Base-by-base conservation (phyloP, 2,329 filamentous ascomycete genomes). In the Dactylella cylindrospora region DNA sequence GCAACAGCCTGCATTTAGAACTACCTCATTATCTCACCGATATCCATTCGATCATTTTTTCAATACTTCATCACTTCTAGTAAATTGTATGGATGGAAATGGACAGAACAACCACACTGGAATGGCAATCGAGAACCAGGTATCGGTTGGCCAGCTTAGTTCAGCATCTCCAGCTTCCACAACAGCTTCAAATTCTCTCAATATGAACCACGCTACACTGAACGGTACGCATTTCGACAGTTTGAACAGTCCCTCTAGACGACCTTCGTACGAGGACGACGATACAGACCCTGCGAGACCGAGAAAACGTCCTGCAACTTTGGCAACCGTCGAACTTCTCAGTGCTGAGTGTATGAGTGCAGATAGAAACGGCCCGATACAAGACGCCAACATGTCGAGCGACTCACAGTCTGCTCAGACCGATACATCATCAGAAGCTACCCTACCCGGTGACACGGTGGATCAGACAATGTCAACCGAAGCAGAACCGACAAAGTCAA, bases 91-190 rank as follows among this genome's bases (percentile, higher is more conserved):
- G 59, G 59, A 64, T 43, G 51, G 59, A 55, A 33, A 64, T 64
- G 59, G 59, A 64, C 50, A 64, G 45, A 52, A 35, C 45, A 64
- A 47, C 35, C 28, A 46, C 51, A 33, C 47, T 55, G 50, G 50
- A 55, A 64, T 64, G 59, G 50, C 59, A 57, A 57, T 64, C 59
- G 51, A 64, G 44, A 55, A 64, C 51, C 44, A 53, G 57, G 49
- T 47, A 62, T 43, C 57, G 41, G 54, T 43, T 47, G 41, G 49
- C 49, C 57, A 53, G 47, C 49, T 62, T 47, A 62, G 38, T 49
- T 55, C 59, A 39, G 44, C 50, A 22, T 57, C 59, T 29, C 39
- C 59, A 40, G 41, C 59, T 32, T 51, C 59, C 32, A 43, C 59
- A 44, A 41, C 59, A 15, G 52, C 50, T 20, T 55, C 59, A 3